A percentile compares a stretch with the other conserved stretches of the same genome.
Conservation (phyloP, 2,329 filamentous ascomycete species). For the Diaporthe citrichinensis region DNA sequence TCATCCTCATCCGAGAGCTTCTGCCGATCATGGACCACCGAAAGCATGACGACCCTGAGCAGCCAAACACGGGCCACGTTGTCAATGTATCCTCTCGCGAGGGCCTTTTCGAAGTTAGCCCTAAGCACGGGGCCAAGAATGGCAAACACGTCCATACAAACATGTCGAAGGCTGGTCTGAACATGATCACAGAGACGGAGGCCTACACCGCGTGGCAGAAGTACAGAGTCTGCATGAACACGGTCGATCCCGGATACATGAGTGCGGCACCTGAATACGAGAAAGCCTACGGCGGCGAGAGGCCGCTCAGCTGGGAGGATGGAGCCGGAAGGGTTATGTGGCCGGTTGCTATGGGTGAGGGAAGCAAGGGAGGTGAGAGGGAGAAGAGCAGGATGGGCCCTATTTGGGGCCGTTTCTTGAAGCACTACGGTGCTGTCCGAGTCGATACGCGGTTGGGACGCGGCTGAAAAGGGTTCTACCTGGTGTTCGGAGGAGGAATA, state of each 20-base stretch:
- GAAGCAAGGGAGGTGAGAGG: background rate
- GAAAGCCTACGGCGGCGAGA: conserved; percentile 43
- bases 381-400: background rate
- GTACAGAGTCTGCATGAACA: conserved; percentile 53
- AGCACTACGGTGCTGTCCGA: conserved; percentile 17
- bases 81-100: conserved; percentile 52
- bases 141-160: conserved; percentile 56
- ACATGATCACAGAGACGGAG: conserved; percentile 58
- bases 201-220: conserved; percentile 49
- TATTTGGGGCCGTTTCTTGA: conserved; percentile 19
- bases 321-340: conserved; percentile 54
- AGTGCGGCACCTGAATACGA: conserved; percentile 52
- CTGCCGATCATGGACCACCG: conserved; percentile 48
- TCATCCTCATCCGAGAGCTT: conserved; percentile 55
- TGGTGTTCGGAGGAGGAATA: background rate
- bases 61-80: background rate
- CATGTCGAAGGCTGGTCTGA: conserved; percentile 57
- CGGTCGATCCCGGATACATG: conserved; percentile 56
- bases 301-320: conserved; percentile 55
- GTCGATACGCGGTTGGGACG: conserved; percentile 5
- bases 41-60: background rate
- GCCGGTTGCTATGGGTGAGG: conserved; percentile 46
- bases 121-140: conserved; percentile 45
- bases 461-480: background rate
- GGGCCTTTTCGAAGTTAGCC: conserved; percentile 50